A percentile compares a stretch with the other conserved stretches of the same genome.
Evolutionary conservation across 2,329 filamentous ascomycete species (phyloP).

Genomic region (Elsinoe perseae): DNA sequence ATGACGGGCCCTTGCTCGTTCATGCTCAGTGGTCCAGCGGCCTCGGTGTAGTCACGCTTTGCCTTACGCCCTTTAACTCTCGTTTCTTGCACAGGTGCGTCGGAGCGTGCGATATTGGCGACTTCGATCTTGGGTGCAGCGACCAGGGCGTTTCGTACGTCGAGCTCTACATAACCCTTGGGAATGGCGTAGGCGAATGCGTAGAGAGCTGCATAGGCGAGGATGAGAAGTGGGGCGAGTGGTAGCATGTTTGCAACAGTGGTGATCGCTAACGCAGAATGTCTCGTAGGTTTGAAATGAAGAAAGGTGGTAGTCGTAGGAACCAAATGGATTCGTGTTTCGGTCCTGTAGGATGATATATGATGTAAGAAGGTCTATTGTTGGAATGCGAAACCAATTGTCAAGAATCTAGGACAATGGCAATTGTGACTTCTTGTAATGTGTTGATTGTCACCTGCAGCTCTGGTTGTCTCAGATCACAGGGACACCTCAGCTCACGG

Average conservation of each 20-base stretch:
- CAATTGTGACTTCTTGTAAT: background rate
- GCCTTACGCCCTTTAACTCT: background rate
- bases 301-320: background rate
- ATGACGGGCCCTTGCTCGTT: conserved; percentile 7
- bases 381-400: background rate
- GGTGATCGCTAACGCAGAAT: too few species aligned
- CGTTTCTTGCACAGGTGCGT: background rate
- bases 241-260: conserved; percentile 15
- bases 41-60: conserved; percentile 2
- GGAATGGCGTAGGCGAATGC: conserved; percentile 15
- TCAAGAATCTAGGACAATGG: background rate
- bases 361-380: background rate
- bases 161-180: background rate
- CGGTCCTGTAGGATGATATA: background rate
- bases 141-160: conserved; percentile 8
- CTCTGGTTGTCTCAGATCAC: background rate
- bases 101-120: background rate
- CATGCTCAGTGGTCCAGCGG: conserved; percentile 9
- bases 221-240: conserved; percentile 7
- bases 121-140: conserved; percentile 1
- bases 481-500: background rate
- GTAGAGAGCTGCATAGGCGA: conserved; percentile 14
- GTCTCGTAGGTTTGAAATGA: too few species aligned
- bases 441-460: background rate
- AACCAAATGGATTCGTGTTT: background rate